These are phyloP conservation scores for Cyberlindnera misumaiensis DNA, from an alignment of 805 yeast species.

Conservation along the genomic window DNA sequence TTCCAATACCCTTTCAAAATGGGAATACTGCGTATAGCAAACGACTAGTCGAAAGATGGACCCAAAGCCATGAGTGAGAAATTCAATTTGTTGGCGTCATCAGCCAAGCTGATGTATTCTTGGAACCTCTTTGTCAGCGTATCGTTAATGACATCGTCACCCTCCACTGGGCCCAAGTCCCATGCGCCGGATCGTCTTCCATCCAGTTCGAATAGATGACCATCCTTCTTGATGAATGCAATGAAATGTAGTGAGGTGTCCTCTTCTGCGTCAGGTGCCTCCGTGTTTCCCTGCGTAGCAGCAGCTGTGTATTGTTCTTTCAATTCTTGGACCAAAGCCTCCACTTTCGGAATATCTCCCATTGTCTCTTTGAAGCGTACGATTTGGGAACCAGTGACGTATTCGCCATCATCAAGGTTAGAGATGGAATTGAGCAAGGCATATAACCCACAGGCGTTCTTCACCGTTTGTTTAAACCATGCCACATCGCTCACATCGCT, in stretches of 20 bases:
- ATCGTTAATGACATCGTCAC: constrained; percentile 48
- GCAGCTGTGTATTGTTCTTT: constrained; percentile 39
- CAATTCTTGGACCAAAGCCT: constrained; percentile 38
- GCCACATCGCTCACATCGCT: constrained; percentile 26
- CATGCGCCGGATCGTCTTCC: constrained; percentile 81
- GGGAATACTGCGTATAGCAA: neutral
- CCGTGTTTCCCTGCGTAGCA: constrained; percentile 37
- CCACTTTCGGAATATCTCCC: constrained; percentile 18
- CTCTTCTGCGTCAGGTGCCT: constrained; percentile 53
- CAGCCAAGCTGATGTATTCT: constrained; percentile 58
- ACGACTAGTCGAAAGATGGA: constrained; percentile 36
- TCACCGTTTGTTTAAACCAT: constrained; percentile 85
- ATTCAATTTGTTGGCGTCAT: constrained; percentile 49
- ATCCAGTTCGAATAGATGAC: constrained; percentile 74
- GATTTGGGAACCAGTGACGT: constrained; percentile 10
- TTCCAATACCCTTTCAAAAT: too few species aligned
- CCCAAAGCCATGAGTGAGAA: constrained; percentile 77
- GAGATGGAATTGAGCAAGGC: constrained; percentile 68
- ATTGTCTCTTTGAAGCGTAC: constrained; percentile 11
- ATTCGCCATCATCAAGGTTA: constrained; percentile 29
- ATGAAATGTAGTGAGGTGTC: constrained; percentile 69
- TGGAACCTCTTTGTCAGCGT: constrained; percentile 49
- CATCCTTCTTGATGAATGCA: constrained; percentile 54
- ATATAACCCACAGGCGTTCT: constrained; percentile 89
- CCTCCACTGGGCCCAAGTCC: constrained; percentile 40